phyloP scores from a whole-genome alignment of 305 asterid genomes.

The Fraxinus baroniana region DNA sequence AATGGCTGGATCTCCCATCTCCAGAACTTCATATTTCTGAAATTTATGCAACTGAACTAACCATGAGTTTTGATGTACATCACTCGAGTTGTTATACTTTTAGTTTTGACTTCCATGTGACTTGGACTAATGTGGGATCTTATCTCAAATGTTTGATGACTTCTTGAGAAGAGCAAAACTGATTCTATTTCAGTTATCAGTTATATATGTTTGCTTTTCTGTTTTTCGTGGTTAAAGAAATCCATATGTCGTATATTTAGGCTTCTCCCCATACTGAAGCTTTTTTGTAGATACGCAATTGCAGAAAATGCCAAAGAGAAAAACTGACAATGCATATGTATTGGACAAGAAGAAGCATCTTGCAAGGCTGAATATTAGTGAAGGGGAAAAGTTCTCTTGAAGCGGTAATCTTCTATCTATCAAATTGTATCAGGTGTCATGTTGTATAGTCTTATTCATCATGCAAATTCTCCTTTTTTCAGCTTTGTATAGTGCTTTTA shows the following conservation, averaged over 20 bases:
- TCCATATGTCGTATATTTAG: not conserved
- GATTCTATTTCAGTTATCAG: not conserved
- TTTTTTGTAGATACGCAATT: conserved; percentile 78
- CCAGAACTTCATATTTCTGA: not conserved
- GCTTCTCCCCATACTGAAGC: conserved; percentile 39
- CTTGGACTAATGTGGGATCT: not conserved
- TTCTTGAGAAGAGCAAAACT: not conserved
- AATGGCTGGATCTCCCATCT: not conserved
- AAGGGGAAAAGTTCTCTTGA: conserved; percentile 92
- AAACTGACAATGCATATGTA: conserved; percentile 93
- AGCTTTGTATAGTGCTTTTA: not conserved
- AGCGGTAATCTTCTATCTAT: conserved; percentile 57
- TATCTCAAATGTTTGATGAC: conserved; percentile 1
- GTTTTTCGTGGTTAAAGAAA: not conserved
- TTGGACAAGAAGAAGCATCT: conserved; percentile 87
- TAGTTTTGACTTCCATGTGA: not conserved
- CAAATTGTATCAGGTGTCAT: not conserved
- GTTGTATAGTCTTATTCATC: not conserved
- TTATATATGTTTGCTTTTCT: not conserved
- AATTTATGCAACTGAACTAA: not conserved
- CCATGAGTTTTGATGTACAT: not conserved
- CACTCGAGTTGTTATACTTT: not conserved
- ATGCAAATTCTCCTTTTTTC: not conserved
- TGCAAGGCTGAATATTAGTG: conserved; percentile 87
- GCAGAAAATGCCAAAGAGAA: conserved; percentile 99